Conservation (phyloP, 257 asterid species). For the Fraxinus anomala region DNA sequence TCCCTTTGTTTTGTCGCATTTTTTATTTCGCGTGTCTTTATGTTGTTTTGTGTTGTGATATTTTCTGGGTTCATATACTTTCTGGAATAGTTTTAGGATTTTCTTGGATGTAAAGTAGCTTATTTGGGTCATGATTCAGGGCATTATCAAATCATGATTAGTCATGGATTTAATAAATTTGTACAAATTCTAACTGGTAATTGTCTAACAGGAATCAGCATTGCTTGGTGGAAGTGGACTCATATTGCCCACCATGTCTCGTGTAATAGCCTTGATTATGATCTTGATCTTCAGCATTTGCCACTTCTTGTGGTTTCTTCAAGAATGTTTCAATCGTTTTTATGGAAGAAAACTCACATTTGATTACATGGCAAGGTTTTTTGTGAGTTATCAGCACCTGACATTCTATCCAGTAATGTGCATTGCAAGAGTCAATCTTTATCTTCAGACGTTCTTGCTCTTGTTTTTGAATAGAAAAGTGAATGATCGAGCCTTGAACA, state of each 20-base stretch:
- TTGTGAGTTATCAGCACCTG: slow-evolving; percentile 44
- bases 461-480: slow-evolving; percentile 34
- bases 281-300: slow-evolving; percentile 51
- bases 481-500: slow-evolving; percentile 43
- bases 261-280: slow-evolving; percentile 51
- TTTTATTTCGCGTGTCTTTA: slow-evolving; percentile 28
- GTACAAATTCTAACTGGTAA: slow-evolving; percentile 43
- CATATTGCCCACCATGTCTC: slow-evolving; percentile 53
- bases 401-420: slow-evolving; percentile 47
- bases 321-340: slow-evolving; percentile 27
- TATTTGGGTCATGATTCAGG: slow-evolving; percentile 51
- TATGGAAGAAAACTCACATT: slow-evolving; percentile 43
- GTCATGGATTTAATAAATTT: slow-evolving; percentile 32
- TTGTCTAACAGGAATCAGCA: slow-evolving; percentile 48
- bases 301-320: slow-evolving; percentile 43
- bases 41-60: slow-evolving; percentile 30
- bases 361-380: slow-evolving; percentile 37
- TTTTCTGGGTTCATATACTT: slow-evolving; percentile 29
- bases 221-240: slow-evolving; percentile 64
- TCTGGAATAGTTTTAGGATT: slow-evolving; percentile 37
- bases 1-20: slow-evolving; percentile 28
- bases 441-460: slow-evolving; percentile 47
- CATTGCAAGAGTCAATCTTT: slow-evolving; percentile 40
- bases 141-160: slow-evolving; percentile 42
- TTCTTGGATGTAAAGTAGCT: slow-evolving; percentile 49